Conservation (phyloP, 345 rosid genomes). For the Hibiscus trionum region DNA sequence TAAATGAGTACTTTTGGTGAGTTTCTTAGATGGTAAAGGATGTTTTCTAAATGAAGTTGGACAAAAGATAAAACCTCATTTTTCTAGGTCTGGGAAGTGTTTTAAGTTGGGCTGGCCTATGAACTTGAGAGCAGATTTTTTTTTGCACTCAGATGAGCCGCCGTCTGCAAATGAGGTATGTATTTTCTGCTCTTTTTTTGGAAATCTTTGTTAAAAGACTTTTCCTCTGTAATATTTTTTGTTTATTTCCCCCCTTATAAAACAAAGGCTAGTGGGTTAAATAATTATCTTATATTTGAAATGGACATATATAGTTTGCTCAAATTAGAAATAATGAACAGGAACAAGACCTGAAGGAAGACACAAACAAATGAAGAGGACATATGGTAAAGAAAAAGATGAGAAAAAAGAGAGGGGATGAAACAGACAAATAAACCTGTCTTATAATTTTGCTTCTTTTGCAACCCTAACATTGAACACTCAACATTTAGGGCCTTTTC, state of each 20-base stretch:
- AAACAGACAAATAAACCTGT: neutral
- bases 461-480: neutral
- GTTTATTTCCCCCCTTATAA: neutral
- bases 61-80: neutral
- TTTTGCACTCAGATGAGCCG: slow-evolving; percentile 45
- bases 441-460: neutral
- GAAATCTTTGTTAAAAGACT: neutral
- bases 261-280: no score
- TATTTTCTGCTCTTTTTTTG: neutral
- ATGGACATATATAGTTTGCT: neutral
- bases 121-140: slow-evolving; percentile 56
- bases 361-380: neutral
- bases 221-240: neutral
- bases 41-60: neutral
- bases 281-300: no score
- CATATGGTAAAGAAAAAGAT: neutral
- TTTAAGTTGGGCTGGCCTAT: slow-evolving; percentile 69
- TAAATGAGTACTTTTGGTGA: slow-evolving; percentile 97
- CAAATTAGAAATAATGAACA: neutral
- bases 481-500: neutral
- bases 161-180: slow-evolving; percentile 33
- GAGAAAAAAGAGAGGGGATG: neutral
- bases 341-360: neutral
- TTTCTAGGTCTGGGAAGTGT: slow-evolving; percentile 69
- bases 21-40: slow-evolving; percentile 13